Base-by-base conservation (phyloP, 2,329 filamentous ascomycete species). In the Hortaea werneckii region DNA sequence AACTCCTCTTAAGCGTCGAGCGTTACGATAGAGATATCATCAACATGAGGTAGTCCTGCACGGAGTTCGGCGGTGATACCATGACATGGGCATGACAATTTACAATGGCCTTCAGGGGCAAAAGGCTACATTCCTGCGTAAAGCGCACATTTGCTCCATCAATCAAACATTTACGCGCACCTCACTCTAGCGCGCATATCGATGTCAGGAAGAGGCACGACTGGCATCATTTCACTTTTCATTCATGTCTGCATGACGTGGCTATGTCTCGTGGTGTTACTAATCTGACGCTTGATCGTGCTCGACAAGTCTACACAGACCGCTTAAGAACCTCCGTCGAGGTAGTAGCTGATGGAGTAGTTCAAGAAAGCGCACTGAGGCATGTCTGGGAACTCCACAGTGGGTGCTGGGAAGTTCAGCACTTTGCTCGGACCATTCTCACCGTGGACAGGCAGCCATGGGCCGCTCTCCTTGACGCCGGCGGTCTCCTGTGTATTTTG, bases 301-400 rank as follows among this genome's bases (percentile, higher is more conserved):
- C 2, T 20, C 20, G 20, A 2, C 20, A 20, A 20, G 20, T 20
- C 20, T 20, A 20, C 20, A 20, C 20, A 20, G 20, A 2, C 20
- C 20, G 20, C 20, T 27, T 41, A 41, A 51, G 29, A 41, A 6
- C 40, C 40, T n/a, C 40, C 40, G 27, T 63, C 51, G 5, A 70
- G 48, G 54, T 71, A 74, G 44, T 71, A 71, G 38, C 62, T 59
- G 42, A 75, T 53, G 6, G 68, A 66, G 50, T 75, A 64, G 3
- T 68, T 69, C 44, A 76, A 51, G 38, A 63, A 67, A 9, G 65
- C 64, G 50, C 76, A 79, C 63, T 79, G 74, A 54, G 67, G 56
- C 49, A 69, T 54, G 60, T 79, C 76, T 28, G 67, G 62, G 49
- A 77, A 79, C 0, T 57, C 52, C 0, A 58, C 62, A 40, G 57